These are phyloP conservation scores for Ophiocytium majus DNA, from an alignment of 352 stramenopile genomes.

Conservation along the genomic window DNA sequence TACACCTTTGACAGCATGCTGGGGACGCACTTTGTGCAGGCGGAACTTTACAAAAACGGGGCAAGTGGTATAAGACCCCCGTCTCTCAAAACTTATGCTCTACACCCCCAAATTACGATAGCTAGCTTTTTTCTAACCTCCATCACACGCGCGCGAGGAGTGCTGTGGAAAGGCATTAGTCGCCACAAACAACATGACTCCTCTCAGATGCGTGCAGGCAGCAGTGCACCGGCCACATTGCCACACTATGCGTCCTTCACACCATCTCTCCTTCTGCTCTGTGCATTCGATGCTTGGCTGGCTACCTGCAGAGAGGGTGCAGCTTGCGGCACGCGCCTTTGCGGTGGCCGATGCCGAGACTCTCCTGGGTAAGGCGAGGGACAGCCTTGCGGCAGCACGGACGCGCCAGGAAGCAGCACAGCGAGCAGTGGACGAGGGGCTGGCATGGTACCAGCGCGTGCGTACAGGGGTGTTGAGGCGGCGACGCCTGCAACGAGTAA, in stretches of 20 bases:
- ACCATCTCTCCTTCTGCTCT: background rate
- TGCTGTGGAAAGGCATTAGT: background rate
- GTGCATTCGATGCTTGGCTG: background rate
- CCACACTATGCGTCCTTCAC: background rate
- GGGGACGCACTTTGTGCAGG: too few species aligned
- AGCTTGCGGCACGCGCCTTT: background rate
- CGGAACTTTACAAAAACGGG: too few species aligned
- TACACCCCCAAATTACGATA: too few species aligned
- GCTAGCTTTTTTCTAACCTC: too few species aligned
- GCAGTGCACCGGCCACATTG: too few species aligned
- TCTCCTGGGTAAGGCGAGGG: background rate
- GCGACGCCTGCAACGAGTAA: background rate
- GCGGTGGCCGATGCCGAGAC: background rate
- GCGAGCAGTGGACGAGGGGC: background rate
- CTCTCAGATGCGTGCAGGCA: too few species aligned
- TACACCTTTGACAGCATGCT: too few species aligned
- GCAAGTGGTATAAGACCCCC: too few species aligned
- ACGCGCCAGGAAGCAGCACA: background rate
- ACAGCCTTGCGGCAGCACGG: background rate
- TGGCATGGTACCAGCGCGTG: background rate
- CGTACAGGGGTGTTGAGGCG: background rate
- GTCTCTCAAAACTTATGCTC: too few species aligned
- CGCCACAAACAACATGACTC: background rate
- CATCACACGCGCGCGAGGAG: too few species aligned
- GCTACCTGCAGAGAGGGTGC: constrained; percentile 2